Percentiles rank a stretch among this genome's conserved stretches.
Conservation (phyloP, 108 stramenopile genomes). For the Phaeodactylum tricornutum region DNA sequence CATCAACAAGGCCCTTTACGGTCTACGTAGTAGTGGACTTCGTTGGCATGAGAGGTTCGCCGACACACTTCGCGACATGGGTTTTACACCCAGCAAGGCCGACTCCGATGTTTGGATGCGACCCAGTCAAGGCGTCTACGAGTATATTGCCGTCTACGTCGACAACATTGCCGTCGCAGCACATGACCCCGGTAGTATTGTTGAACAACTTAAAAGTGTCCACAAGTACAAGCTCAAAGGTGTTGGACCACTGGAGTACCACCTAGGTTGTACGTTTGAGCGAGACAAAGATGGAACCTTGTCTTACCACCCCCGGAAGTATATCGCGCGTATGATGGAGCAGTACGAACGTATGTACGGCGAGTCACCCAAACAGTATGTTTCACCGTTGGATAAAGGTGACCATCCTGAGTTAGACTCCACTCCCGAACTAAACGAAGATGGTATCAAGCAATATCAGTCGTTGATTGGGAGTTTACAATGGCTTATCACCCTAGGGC, state of each 20-base stretch:
- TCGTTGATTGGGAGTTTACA: constrained; percentile 17
- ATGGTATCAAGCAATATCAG: constrained; percentile 9
- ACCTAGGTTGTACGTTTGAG: constrained; percentile 3
- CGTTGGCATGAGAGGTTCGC: background rate
- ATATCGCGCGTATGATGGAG: constrained; percentile 1
- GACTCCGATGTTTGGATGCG: constrained; percentile 29
- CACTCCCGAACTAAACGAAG: background rate
- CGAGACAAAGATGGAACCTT: constrained; percentile 5
- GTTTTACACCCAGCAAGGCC: constrained; percentile 16
- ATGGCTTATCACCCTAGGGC: constrained; percentile 13
- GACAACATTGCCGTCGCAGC: constrained; percentile 3
- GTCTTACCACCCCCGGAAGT: background rate
- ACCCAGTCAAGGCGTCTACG: background rate
- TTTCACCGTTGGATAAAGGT: constrained; percentile 8
- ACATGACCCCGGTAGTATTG: constrained; percentile 8
- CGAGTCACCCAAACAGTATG: constrained; percentile 6
- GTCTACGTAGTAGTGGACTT: constrained; percentile 2
- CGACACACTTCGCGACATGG: constrained; percentile 15
- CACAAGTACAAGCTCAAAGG: constrained; percentile 7
- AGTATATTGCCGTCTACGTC: constrained; percentile 6
- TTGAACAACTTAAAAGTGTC: background rate
- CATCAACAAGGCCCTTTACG: constrained; percentile 13
- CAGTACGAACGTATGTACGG: constrained; percentile 18
- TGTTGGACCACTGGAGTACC: background rate
- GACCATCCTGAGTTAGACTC: constrained; percentile 20